Evolutionary conservation across 345 rosid species (phyloP), one percentile per base, ranked within the genome.

Genomic region (Iberis pinnata): DNA sequence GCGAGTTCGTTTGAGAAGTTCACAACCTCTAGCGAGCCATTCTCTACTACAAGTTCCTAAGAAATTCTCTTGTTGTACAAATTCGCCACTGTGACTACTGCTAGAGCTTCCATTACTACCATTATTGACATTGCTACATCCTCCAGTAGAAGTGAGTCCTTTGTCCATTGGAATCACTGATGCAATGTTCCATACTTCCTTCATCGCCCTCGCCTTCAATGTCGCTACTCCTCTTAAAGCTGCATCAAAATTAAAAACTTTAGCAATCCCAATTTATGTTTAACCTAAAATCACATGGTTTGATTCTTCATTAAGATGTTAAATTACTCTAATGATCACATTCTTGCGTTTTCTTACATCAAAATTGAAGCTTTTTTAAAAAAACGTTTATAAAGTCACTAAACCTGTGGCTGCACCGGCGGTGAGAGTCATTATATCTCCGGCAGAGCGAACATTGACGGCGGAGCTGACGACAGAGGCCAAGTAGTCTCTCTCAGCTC

Each of bases 121-220:
- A 64, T 85, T 74, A 43, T 81, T 72, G 49, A 69, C 78, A 9
- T 85, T 71, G 63, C 80, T 83, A 9, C 80, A 80, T 48, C 74
- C 73, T 22, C 75, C 80, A 9, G 74, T 68, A 18, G 49, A 70
- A 12, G 70, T 73, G 8, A 66, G 38, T 27, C 90, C 90, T 63
- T 80, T 88, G 32, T 88, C 99, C 61, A 86, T 90, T 5, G 97
- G 99, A 49, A 88, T 93, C 16, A 86, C 97, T 0, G 99, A 79
- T 8, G 99, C 99, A 27, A 88, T 71, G 66, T 93, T 93, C 97
- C 99, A 88, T 27, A 88, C 97, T 53, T 93, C 99, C 63, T 93
- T 93, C 79, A 86, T 63, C 3, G 90, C 78, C 64, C 99, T 76
- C 0, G 95, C 99, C 77, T 83, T 93, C 65, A 93, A 63, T 6